Conservation (phyloP, 257 asterid species). For the Coffea eugenioides region DNA sequence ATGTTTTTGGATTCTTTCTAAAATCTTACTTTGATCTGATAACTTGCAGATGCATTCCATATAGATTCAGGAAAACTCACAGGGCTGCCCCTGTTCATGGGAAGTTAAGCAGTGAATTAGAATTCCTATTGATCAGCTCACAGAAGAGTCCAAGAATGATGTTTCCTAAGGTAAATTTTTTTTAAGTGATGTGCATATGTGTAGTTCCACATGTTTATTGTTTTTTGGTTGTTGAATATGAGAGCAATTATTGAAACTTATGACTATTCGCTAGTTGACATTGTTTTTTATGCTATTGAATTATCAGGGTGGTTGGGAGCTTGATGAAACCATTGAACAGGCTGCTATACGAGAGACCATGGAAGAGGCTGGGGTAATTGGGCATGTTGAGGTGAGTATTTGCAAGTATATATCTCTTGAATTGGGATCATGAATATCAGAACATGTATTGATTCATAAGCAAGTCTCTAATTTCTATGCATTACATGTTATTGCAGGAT, state of each 20-base stretch:
- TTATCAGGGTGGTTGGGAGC: slow-evolving; percentile 93
- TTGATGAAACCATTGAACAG: slow-evolving; percentile 72
- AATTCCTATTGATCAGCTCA: slow-evolving; percentile 83
- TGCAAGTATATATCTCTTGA: not conserved
- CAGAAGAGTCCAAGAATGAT: slow-evolving; percentile 79
- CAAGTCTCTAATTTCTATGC: slow-evolving; percentile 7
- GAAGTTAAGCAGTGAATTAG: slow-evolving; percentile 55
- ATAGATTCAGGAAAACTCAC: slow-evolving; percentile 44
- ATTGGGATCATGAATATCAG: not conserved
- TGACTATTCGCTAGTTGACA: slow-evolving; percentile 14
- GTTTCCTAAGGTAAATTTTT: slow-evolving; percentile 82
- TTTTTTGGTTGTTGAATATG: slow-evolving; percentile 11
- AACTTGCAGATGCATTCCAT: slow-evolving; percentile 80
- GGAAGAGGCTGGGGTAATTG: slow-evolving; percentile 90
- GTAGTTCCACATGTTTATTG: not conserved
- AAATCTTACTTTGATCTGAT: not conserved
- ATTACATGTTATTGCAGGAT: slow-evolving; percentile 37
- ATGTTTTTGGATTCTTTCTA: not conserved
- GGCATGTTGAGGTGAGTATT: slow-evolving; percentile 60
- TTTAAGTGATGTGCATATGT: not conserved
- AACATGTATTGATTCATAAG: not conserved
- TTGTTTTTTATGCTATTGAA: slow-evolving; percentile 19
- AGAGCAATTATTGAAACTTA: not conserved
- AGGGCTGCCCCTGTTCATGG: slow-evolving; percentile 33
- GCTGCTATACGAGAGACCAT: slow-evolving; percentile 85